Evolutionary conservation across 345 rosid species (phyloP).

Genomic region (Physaria fendleri): DNA sequence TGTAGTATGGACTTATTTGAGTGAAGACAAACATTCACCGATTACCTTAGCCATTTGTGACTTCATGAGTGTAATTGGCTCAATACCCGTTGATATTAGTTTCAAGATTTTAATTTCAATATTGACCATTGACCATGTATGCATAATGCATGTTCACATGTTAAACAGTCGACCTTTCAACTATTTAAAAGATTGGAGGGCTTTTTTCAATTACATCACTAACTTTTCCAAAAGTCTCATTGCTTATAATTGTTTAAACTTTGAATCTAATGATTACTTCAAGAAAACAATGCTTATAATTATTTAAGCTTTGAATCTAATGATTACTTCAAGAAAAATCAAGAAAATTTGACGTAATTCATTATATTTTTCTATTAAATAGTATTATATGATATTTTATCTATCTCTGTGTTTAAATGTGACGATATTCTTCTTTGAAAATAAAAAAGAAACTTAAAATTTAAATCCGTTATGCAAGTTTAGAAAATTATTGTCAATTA

Average conservation of each 20-base stretch:
- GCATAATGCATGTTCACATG: too few species aligned
- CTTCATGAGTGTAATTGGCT: not conserved
- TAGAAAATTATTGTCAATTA: too few species aligned
- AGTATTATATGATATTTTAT: too few species aligned
- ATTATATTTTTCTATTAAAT: too few species aligned
- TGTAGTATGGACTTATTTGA: slow-evolving; percentile 10
- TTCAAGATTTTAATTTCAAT: not conserved
- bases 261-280: not conserved
- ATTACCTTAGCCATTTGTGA: slow-evolving; percentile 2
- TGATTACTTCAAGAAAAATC: not conserved
- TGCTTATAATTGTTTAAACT: not conserved
- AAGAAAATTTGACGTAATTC: too few species aligned
- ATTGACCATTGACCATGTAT: too few species aligned
- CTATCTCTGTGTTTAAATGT: too few species aligned
- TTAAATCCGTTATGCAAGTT: too few species aligned
- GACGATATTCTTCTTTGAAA: too few species aligned
- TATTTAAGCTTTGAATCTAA: not conserved
- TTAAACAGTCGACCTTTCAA: not conserved
- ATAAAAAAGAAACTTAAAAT: too few species aligned
- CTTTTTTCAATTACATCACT: too few species aligned
- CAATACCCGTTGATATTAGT: not conserved
- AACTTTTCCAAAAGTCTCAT: not conserved
- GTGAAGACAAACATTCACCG: slow-evolving; percentile 12
- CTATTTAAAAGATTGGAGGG: too few species aligned
- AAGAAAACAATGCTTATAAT: not conserved